Evolutionary conservation across 768 basidiomycete species (phyloP).

Genomic region (Gautieria morchelliformis): DNA sequence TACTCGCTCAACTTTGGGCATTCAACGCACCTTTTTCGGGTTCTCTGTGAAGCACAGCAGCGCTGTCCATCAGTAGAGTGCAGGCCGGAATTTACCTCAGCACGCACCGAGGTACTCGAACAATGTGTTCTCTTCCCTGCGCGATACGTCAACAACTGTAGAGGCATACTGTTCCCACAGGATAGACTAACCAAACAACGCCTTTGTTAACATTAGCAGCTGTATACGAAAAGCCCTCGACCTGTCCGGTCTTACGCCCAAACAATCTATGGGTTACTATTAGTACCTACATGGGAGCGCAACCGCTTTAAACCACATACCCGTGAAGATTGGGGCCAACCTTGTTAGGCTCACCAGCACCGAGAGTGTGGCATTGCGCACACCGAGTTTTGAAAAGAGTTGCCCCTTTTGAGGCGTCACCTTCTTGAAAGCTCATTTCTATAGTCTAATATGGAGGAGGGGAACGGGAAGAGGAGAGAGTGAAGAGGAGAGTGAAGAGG

Average conservation of each 20-base stretch:
- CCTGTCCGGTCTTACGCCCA: constrained; percentile 81
- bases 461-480: neutral
- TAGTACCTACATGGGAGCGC: neutral
- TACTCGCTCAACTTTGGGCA: neutral
- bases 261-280: constrained; percentile 42
- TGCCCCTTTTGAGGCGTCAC: constrained; percentile 80
- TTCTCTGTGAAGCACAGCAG: constrained; percentile 42
- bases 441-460: neutral
- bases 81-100: neutral
- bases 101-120: constrained; percentile 68
- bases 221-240: constrained; percentile 82
- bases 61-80: neutral
- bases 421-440: constrained; percentile 8
- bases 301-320: constrained; percentile 31
- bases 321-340: constrained; percentile 96
- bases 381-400: constrained; percentile 94
- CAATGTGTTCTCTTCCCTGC: constrained; percentile 59
- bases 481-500: neutral
- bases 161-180: neutral
- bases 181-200: constrained; percentile 48
- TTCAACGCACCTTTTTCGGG: constrained; percentile 77
- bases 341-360: constrained; percentile 66
- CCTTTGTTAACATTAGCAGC: constrained; percentile 95
- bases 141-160: neutral
- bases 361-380: constrained; percentile 88